Evolutionary conservation across 148 eudicot species (phyloP), one percentile per base, ranked within the genome.

Genomic region (Cornus controversa): DNA sequence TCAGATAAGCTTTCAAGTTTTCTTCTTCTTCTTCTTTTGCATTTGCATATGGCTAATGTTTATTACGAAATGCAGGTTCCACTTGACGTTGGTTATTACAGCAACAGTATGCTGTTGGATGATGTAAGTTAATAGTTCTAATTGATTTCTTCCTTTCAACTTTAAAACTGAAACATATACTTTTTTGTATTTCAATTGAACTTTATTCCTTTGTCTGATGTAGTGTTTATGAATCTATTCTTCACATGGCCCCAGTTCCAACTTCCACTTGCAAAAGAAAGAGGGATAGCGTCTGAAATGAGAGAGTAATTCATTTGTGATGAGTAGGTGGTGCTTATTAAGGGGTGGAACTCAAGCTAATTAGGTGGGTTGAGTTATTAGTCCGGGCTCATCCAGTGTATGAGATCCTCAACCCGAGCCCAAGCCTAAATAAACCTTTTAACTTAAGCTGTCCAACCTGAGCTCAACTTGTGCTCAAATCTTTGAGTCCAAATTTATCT

Each of bases 91-190:
- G 90, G 79, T 95, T 63, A 78, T 87, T 69, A 93, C 98, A n/a
- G 98, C 98, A 18, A 89, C 91, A 66, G 97, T 91, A 36, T 95
- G 97, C 83, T 92, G 97, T 71, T 95, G 98, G 97, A 90, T 95
- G 98, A 95, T 95, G 98, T 95, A 89, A 95, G 98, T 87, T 71
- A 31, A 23, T 13, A 36, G 50, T 76, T 67, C 29, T 11, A n/a
- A 37, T 4, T 67, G 64, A 76, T 8, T 28, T 66, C 71, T 47
- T 42, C 50, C 16, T 50, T 16, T 68, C 8, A 0, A 14, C 13
- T 1, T 1, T 9, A 50, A 50, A 50, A 50, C 57, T 50, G 42
- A 37, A 37, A 37, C 45, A 40, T 9, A 2, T 31, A 31, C 4
- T 31, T 31, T 31, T 31, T 31, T 31, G 34, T 31, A 31, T 31